Evolutionary conservation across 1,284 basidiomycete genomes (phyloP).

Genomic region (Athelia sp.): DNA sequence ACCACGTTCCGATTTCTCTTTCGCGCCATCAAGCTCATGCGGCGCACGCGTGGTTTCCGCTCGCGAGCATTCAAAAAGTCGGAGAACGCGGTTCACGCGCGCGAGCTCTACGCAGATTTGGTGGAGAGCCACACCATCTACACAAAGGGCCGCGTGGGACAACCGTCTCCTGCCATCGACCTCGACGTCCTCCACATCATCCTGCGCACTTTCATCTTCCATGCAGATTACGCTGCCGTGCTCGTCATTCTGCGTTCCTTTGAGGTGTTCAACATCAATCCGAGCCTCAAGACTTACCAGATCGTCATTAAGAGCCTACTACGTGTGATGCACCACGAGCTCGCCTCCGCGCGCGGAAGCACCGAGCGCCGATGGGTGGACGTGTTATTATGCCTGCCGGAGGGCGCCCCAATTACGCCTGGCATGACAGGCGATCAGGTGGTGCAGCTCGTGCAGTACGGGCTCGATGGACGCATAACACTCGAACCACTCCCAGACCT

Average conservation of each 20-base stretch:
- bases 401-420: neutral
- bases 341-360: neutral
- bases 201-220: constrained; percentile 37
- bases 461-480: neutral
- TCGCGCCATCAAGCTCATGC: constrained; percentile 24
- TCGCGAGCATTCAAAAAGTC: constrained; percentile 16
- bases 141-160: constrained; percentile 9
- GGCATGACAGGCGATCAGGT: neutral
- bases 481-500: neutral
- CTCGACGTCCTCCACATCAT: constrained; percentile 32
- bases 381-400: neutral
- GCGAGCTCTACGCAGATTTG: constrained; percentile 46
- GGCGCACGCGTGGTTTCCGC: constrained; percentile 14
- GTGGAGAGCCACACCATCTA: constrained; percentile 27
- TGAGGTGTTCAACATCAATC: constrained; percentile 19
- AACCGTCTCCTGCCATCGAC: constrained; percentile 24
- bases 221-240: constrained; percentile 42
- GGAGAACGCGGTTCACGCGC: constrained; percentile 26
- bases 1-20: constrained; percentile 43
- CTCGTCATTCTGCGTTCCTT: constrained; percentile 33
- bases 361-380: neutral
- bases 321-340: neutral
- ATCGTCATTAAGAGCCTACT: constrained; percentile 21
- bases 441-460: neutral
- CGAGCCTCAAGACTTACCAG: constrained; percentile 34